These are phyloP conservation scores for Malassezia sympodialis DNA, from an alignment of 1,284 basidiomycete species.

Conservation along the genomic window DNA sequence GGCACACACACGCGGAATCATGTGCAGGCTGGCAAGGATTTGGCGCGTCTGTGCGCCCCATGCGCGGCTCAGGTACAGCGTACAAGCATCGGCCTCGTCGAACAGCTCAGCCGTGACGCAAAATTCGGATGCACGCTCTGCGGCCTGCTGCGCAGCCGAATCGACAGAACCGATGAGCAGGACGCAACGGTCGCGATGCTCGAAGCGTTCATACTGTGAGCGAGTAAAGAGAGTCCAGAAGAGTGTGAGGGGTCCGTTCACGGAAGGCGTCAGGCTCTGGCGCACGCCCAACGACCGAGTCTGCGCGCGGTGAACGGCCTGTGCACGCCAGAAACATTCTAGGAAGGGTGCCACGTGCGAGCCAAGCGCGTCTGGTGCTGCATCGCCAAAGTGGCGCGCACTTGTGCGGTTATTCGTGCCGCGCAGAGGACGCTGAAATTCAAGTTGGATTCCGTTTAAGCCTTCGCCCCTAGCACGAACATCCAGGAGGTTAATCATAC, in stretches of 20 bases:
- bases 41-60: slow-evolving; percentile 4
- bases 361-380: slow-evolving; percentile 59
- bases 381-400: slow-evolving; percentile 63
- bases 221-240: slow-evolving; percentile 11
- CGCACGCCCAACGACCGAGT: slow-evolving; percentile 27
- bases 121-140: neutral
- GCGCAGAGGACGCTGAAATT: slow-evolving; percentile 3
- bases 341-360: slow-evolving; percentile 32
- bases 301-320: slow-evolving; percentile 34
- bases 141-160: neutral
- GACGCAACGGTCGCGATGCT: neutral
- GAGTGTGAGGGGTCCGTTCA: slow-evolving; percentile 7
- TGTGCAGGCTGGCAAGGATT: neutral
- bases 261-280: slow-evolving; percentile 20
- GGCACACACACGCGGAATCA: slow-evolving; percentile 7
- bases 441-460: neutral
- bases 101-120: neutral
- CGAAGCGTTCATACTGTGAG: slow-evolving; percentile 12
- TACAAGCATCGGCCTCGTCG: neutral
- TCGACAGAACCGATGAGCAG: neutral
- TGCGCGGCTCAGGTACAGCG: neutral
- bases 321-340: slow-evolving; percentile 41
- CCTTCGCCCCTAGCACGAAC: neutral
- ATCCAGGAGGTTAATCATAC: slow-evolving; percentile 3
- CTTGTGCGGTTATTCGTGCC: slow-evolving; percentile 63